Percentiles rank a stretch among this genome's conserved stretches.
phyloP scores from a whole-genome alignment of 176 grass and related monocot species.

The Secale cereale region DNA sequence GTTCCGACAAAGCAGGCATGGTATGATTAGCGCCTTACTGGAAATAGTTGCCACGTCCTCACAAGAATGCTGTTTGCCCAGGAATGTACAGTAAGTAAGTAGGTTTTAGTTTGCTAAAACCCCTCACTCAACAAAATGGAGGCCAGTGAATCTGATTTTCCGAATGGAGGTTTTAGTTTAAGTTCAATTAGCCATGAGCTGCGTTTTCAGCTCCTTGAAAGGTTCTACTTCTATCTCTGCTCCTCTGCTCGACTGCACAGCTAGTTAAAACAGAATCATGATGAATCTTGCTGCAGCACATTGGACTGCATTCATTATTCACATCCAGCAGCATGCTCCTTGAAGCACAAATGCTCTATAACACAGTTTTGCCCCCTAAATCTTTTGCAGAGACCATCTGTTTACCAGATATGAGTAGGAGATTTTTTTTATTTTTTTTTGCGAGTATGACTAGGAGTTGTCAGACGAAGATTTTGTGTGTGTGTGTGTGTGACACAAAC shows the following conservation, averaged over 20 bases:
- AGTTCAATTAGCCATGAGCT: not conserved
- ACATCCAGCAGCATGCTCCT: not conserved
- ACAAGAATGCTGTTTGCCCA: not conserved
- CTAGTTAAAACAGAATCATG: not conserved
- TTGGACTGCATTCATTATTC: not conserved
- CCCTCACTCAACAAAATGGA: not conserved
- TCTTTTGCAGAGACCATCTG: not conserved
- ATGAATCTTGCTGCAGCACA: not conserved
- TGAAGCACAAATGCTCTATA: not conserved
- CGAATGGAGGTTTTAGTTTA: not conserved
- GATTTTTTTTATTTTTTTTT: too few species aligned
- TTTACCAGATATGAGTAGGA: too few species aligned
- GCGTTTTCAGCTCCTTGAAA: conserved; percentile 8
- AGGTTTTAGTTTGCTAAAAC: not conserved
- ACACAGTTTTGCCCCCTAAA: not conserved
- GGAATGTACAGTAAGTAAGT: not conserved
- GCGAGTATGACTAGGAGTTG: not conserved
- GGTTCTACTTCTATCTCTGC: not conserved
- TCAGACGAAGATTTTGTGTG: not conserved
- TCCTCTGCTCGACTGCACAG: not conserved
- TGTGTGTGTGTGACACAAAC: not conserved
- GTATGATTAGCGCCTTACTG: not conserved
- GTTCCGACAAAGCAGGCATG: not conserved
- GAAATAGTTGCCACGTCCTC: not conserved
- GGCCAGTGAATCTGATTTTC: not conserved